A percentile compares a stretch with the other conserved stretches of the same genome.
phyloP scores from a whole-genome alignment of 2,329 filamentous ascomycete genomes.

The Ceratocystis ficicola region DNA sequence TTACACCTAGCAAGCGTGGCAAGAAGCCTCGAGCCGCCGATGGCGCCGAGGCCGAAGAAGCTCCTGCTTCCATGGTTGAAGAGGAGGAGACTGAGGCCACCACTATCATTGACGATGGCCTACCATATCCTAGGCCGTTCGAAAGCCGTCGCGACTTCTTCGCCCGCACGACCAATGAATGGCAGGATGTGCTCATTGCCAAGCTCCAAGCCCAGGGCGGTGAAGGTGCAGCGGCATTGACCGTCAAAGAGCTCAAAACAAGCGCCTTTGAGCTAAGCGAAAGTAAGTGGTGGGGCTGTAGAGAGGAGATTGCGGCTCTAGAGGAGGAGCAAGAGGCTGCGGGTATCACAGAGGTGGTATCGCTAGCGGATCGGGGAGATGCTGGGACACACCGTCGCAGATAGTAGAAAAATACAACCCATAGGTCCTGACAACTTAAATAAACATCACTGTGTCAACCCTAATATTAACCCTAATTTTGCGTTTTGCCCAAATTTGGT shows the following conservation, averaged over 20 bases:
- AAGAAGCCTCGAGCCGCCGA: constrained; percentile 39
- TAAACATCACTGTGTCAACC: too few species aligned
- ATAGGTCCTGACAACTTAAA: too few species aligned
- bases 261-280: constrained; percentile 83
- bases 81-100: constrained; percentile 39
- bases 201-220: constrained; percentile 56
- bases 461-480: neutral
- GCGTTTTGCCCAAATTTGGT: neutral
- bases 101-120: constrained; percentile 52
- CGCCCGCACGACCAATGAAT: constrained; percentile 70
- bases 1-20: constrained; percentile 44
- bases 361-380: constrained; percentile 60
- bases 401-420: constrained; percentile 13
- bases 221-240: constrained; percentile 50
- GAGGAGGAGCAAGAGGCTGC: constrained; percentile 95
- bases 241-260: constrained; percentile 84
- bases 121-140: constrained; percentile 72
- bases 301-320: constrained; percentile 80
- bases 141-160: constrained; percentile 90
- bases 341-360: constrained; percentile 89
- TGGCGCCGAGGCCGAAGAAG: constrained; percentile 34
- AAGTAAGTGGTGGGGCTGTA: constrained; percentile 96
- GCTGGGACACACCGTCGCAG: constrained; percentile 31
- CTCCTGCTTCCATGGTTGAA: constrained; percentile 30
- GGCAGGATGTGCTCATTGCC: constrained; percentile 78